phyloP scores from a whole-genome alignment of 2,329 filamentous ascomycete genomes.

The Graphilbum fragrans region DNA sequence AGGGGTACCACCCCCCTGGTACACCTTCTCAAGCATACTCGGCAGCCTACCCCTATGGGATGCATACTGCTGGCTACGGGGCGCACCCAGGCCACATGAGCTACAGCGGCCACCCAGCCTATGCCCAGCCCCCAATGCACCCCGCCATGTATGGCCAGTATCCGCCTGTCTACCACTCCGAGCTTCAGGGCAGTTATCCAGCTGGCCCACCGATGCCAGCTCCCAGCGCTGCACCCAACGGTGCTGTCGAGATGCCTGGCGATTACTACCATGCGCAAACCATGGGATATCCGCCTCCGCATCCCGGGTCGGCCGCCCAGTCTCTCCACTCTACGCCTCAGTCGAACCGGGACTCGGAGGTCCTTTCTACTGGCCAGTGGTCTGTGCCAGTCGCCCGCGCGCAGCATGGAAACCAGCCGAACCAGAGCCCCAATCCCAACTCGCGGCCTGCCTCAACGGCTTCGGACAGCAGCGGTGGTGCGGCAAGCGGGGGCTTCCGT shows the following conservation, averaged over 20 bases:
- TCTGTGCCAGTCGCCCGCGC: slow-evolving; percentile 15
- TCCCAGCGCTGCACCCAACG: slow-evolving; percentile 2
- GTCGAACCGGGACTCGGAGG: slow-evolving; percentile 16
- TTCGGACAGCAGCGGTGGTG: slow-evolving; percentile 17
- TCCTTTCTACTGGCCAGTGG: slow-evolving; percentile 24
- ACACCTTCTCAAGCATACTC: slow-evolving; percentile 1
- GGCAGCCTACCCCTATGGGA: slow-evolving; percentile 1
- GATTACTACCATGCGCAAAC: slow-evolving; percentile 31
- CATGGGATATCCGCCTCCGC: slow-evolving; percentile 13
- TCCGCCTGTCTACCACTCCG: slow-evolving; percentile 16
- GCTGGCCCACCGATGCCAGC: neutral
- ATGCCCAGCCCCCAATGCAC: slow-evolving; percentile 10
- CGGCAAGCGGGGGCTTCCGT: slow-evolving; percentile 17
- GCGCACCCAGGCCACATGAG: neutral
- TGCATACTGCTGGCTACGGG: neutral
- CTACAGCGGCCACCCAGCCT: slow-evolving; percentile 7
- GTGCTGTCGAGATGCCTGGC: slow-evolving; percentile 28
- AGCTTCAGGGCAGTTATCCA: slow-evolving; percentile 23
- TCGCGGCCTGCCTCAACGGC: slow-evolving; percentile 24
- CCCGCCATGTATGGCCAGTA: neutral
- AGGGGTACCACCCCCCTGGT: slow-evolving; percentile 6
- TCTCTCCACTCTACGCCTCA: slow-evolving; percentile 6
- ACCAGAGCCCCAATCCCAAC: slow-evolving; percentile 3
- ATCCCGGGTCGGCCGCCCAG: slow-evolving; percentile 15
- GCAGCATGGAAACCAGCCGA: neutral